These are phyloP conservation scores for Verticillium nonalfalfae DNA, from an alignment of 2,329 filamentous ascomycete species.

Conservation along the genomic window DNA sequence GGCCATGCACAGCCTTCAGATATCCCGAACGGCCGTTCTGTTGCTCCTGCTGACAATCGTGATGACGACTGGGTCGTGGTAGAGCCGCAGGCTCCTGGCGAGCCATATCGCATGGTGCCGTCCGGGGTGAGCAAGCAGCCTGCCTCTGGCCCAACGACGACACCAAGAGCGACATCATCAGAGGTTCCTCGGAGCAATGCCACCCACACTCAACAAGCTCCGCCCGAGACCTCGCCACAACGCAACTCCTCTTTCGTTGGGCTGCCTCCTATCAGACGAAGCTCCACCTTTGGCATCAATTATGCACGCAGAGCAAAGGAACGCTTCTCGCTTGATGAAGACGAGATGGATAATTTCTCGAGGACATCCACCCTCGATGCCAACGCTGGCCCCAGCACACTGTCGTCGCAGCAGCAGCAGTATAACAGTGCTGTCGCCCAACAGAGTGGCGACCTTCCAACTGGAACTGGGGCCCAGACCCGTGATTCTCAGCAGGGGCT, in stretches of 20 bases:
- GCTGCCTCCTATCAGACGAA: constrained; percentile 51
- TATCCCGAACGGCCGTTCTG: not conserved
- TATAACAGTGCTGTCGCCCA: not conserved
- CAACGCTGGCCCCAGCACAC: constrained; percentile 2
- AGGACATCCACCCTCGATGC: not conserved
- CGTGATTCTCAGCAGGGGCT: not conserved
- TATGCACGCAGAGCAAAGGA: constrained; percentile 25
- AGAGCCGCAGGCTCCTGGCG: not conserved
- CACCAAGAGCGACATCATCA: not conserved
- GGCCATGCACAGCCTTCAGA: constrained; percentile 10
- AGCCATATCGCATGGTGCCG: not conserved
- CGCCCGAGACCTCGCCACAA: constrained; percentile 18
- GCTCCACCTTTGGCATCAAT: constrained; percentile 46
- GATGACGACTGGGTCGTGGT: constrained; percentile 25
- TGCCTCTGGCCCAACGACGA: not conserved
- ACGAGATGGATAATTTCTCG: constrained; percentile 20
- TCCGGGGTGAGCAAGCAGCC: not conserved
- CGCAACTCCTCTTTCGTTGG: constrained; percentile 47
- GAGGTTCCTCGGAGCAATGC: not conserved
- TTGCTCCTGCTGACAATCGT: constrained; percentile 11
- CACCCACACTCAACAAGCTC: constrained; percentile 1
- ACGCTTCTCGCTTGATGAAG: constrained; percentile 23
- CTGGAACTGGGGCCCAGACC: not conserved
- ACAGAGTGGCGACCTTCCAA: not conserved
- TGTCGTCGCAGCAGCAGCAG: not conserved